These are phyloP conservation scores for Nakazawaea pomicola DNA, from an alignment of 805 yeast species.

Conservation along the genomic window DNA sequence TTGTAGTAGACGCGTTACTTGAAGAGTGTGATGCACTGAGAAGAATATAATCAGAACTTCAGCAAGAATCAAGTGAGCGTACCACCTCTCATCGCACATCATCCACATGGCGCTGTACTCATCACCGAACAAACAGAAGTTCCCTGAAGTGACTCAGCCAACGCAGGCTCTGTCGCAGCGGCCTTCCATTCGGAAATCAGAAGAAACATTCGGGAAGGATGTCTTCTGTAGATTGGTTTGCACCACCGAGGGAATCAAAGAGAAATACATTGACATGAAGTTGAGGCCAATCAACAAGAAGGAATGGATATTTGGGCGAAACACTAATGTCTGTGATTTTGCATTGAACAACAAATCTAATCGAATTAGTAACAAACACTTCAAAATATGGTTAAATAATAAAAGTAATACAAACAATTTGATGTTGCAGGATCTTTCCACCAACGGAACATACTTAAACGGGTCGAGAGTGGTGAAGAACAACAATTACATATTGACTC, in stretches of 20 bases:
- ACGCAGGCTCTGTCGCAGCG: conserved; percentile 30
- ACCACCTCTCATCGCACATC: no score
- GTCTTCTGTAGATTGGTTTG: conserved; percentile 32
- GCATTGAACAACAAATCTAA: conserved; percentile 53
- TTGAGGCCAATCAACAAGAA: conserved; percentile 15
- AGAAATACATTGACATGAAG: conserved; percentile 27
- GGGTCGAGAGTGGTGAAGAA: conserved; percentile 67
- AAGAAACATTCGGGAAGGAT: conserved; percentile 24
- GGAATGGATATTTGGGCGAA: conserved; percentile 62
- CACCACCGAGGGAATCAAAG: conserved; percentile 20
- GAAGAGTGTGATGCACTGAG: no score
- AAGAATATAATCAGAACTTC: no score
- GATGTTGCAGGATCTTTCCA: conserved; percentile 71
- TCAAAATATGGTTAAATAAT: conserved; percentile 58
- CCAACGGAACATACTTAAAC: conserved; percentile 91
- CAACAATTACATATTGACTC: conserved; percentile 73
- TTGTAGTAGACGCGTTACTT: no score
- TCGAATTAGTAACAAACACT: conserved; percentile 71
- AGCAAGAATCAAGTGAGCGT: no score
- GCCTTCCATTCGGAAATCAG: conserved; percentile 20
- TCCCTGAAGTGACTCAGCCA: conserved; percentile 30
- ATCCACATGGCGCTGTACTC: conserved; percentile 3
- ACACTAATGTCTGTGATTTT: conserved; percentile 54
- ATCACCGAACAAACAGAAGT: conserved; percentile 7
- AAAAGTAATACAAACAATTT: conserved; percentile 39